Conservation (phyloP, 1,284 basidiomycete species). For the Trametes sp. region DNA sequence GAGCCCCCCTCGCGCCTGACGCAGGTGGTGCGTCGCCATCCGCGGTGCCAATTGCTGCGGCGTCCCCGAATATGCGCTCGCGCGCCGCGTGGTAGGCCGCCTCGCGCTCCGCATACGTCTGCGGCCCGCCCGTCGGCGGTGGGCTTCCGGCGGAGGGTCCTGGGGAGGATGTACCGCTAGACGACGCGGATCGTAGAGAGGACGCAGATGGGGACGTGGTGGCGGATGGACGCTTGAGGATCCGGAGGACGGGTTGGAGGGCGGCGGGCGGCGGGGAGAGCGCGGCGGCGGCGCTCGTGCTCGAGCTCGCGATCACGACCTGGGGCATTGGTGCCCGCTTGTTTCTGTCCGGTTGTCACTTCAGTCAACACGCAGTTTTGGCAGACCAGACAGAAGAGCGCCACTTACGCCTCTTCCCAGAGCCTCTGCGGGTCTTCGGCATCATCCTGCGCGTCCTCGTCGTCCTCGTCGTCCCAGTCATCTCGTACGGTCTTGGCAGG, state of each 20-base stretch:
- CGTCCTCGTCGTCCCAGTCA: slow-evolving; percentile 61
- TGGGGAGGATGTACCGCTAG: background rate
- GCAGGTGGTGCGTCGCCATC: background rate
- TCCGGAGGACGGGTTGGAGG: slow-evolving; percentile 46
- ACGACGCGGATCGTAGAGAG: too few species aligned
- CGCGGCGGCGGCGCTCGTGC: slow-evolving; percentile 27
- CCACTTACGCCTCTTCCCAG: slow-evolving; percentile 56
- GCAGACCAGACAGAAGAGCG: too few species aligned
- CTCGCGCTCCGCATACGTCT: slow-evolving; percentile 45
- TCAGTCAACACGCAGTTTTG: too few species aligned
- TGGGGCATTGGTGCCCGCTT: slow-evolving; percentile 55
- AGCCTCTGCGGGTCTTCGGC: slow-evolving; percentile 45
- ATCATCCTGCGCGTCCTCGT: slow-evolving; percentile 51
- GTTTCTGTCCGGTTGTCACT: slow-evolving; percentile 44
- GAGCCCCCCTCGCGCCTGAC: background rate
- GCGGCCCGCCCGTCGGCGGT: slow-evolving; percentile 19
- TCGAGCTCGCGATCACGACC: slow-evolving; percentile 47
- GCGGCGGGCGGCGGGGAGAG: slow-evolving; percentile 45
- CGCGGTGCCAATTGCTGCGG: background rate
- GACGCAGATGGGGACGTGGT: too few species aligned
- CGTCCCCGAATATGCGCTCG: slow-evolving; percentile 46
- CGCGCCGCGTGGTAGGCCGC: slow-evolving; percentile 49
- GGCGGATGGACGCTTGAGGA: slow-evolving; percentile 46
- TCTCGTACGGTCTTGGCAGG: slow-evolving; percentile 55
- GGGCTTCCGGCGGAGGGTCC: background rate